A percentile compares a stretch with the other conserved stretches of the same genome.
phyloP scores from a whole-genome alignment of 495 filamentous ascomycete species.

The Penicillium atrosanguineum region DNA sequence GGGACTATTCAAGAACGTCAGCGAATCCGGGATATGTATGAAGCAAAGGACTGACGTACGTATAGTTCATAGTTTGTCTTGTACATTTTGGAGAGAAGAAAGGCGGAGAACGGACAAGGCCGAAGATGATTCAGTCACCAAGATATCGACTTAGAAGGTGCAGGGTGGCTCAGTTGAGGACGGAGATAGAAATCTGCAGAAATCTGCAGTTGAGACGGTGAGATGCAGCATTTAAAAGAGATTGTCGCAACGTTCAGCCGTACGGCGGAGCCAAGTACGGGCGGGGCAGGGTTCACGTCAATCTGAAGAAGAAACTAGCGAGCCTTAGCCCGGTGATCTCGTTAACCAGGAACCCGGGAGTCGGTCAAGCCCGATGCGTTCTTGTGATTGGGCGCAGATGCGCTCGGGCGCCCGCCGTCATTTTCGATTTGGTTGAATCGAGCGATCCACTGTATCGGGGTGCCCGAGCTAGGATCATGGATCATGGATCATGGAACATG shows the following conservation, averaged over 20 bases:
- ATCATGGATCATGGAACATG: background rate
- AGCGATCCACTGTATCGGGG: constrained; percentile 18
- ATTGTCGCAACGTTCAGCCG: constrained; percentile 4
- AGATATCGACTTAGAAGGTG: background rate
- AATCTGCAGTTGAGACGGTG: constrained; percentile 8
- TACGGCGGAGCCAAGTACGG: background rate
- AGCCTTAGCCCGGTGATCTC: background rate
- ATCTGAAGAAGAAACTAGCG: background rate
- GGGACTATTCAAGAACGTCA: constrained; percentile 7
- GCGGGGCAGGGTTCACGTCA: constrained; percentile 2
- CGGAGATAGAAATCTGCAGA: background rate
- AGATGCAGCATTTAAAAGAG: constrained; percentile 14
- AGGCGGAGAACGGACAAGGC: constrained; percentile 3
- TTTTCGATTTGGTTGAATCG: constrained; percentile 2
- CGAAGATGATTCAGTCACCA: background rate
- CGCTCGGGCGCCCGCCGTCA: background rate
- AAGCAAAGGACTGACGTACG: constrained; percentile 21
- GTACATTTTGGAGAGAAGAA: constrained; percentile 31
- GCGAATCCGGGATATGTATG: background rate
- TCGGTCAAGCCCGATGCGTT: background rate
- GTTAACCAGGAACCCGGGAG: background rate
- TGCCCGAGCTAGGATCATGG: constrained; percentile 1
- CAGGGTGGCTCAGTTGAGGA: background rate
- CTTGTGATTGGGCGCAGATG: background rate
- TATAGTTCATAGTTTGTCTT: constrained; percentile 47